Evolutionary conservation across 2,329 filamentous ascomycete species (phyloP), one percentile per base, ranked within the genome.

Genomic region (Coccinonectria pachysandricola): DNA sequence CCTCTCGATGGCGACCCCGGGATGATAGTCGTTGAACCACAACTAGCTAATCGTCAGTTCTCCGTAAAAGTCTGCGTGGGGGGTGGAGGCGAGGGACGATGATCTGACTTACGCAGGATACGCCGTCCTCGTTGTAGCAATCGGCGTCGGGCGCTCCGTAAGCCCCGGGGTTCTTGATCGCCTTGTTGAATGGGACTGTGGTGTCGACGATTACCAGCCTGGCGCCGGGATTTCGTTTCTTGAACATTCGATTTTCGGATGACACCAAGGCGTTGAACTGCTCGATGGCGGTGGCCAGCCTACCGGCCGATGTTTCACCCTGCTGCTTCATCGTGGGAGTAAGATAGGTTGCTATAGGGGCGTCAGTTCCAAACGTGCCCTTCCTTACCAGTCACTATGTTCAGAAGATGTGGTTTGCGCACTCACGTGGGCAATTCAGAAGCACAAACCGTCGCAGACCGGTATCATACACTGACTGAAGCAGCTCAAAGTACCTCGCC

Each of bases 401-500:
- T 5, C 6, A 11, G 0, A 8, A 2, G 1, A 9, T 7, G 3
- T 6, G 12, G 7, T 5, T 4, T 2, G 5, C 4, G 1, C 3
- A 29, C 47, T 34, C 28, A 48, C 47, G 68, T 2, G 75, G 74
- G 0, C 76, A 71, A 27, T 63, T 73, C 15, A 79, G 35, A 27
- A 78, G 60, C 2, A 65, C 56, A 33, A 78, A 78, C 29, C 74
- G 73, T 5, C 72, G 54, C 3, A 62, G 62, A 0, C 73, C 73
- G 3, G 57, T 53, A 3, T 52, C 44, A 35, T 73, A 73, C 6
- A 79, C 50, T 12, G 57, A 31, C 28, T 60, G 49, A 0, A 64
- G 42, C 2, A 65, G 45, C 4, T 44, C 45, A 8, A 54, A 54
- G 28, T 65, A 66, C 12, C 56, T 52, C 2, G 43, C 49, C n/a